Evolutionary conservation across 805 yeast genomes (phyloP), one percentile per base, ranked within the genome.

Genomic region (Tetrapisispora fleetii): DNA sequence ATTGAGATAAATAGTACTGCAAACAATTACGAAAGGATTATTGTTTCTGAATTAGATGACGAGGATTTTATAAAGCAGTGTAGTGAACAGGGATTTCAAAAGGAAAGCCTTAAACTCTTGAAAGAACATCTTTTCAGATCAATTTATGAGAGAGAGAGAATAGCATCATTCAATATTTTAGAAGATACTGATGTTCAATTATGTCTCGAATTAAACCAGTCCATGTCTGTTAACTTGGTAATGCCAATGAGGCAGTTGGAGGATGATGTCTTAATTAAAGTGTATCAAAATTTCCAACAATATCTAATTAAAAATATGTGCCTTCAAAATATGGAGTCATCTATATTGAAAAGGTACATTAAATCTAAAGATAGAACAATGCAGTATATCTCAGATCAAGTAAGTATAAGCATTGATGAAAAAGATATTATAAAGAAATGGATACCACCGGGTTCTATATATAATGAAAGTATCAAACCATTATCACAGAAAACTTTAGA

Each of bases 381-480:
- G 2, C 52, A 62, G 5, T 65, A 57, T 44, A 43, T 69, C 1
- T 48, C 45, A 24, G 69, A 67, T 22, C 58, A 56, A 14, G 43
- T 67, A 18, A 56, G 54, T 7, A 63, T 60, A 7, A 32, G 54
- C 2, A 9, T 21, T 8, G 62, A 60, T 1, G 61, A 58, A 16
- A 48, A 42, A 2, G 55, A 51, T 27, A 46, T 58, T 1, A 48
- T 67, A 5, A 41, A 54, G 1, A 61, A 56, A 50, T 66, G 69
- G 69, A 69, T 67, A 10, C 70, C 69, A 1, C 43, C 43, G 7
- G 62, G 60, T 9, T 67, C 70, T 8, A 24, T n/a, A 2, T 24
- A 33, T 14, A 42, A n/a, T 35, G 14, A n/a, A 22, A n/a, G 38
- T 14, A 14, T 30, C 8, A 8, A 28, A 17, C 35, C 21, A 35